Base-by-base conservation (phyloP, 805 yeast genomes). In the Candida loeiensis region DNA sequence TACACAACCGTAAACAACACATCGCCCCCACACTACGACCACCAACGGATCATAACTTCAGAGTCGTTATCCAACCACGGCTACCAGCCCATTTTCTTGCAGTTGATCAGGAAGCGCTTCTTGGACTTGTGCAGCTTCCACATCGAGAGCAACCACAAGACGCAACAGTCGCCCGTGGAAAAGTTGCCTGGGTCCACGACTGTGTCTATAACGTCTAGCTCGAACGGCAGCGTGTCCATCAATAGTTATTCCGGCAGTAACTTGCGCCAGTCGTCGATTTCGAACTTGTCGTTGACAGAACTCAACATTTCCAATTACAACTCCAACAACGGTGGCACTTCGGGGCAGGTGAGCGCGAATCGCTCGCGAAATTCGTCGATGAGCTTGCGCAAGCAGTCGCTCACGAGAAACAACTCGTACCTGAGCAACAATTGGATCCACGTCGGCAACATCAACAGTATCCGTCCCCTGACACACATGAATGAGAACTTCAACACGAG, bases 361-460 rank as follows among this genome's bases (percentile, higher is more conserved):
- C 53, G 70, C 36, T 65, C 71, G 37, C 53, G 69, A 22, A 56
- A 64, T 18, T 59, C 69, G 6, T 59, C 66, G 5, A 45, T 67
- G 39, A 64, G 54, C 47, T 58, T 68, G 46, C 55, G 74, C 34
- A 69, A 67, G 45, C 74, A 69, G 46, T 65, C 71, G 9, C 60
- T 69, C 34, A 66, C 73, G 1, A 53, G 74, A 47, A 69, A 67
- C 45, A 66, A 66, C 46, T 64, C 71, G 8, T 55, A 54, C 37
- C 53, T 52, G 32, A 59, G 58, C 21, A 55, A 55, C 44, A 65
- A 57, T 44, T 68, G 73, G 74, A 55, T 68, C 33, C 74, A 69
- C 51, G 66, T 69, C 28, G 74, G 74, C 4, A 69, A 68, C 47
- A 55, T 68, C 42, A 58, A 55, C 45, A 61, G 55, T 39, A 55